Base-by-base conservation (phyloP, 768 basidiomycete genomes). In the Rhodotorula taiwanensis region DNA sequence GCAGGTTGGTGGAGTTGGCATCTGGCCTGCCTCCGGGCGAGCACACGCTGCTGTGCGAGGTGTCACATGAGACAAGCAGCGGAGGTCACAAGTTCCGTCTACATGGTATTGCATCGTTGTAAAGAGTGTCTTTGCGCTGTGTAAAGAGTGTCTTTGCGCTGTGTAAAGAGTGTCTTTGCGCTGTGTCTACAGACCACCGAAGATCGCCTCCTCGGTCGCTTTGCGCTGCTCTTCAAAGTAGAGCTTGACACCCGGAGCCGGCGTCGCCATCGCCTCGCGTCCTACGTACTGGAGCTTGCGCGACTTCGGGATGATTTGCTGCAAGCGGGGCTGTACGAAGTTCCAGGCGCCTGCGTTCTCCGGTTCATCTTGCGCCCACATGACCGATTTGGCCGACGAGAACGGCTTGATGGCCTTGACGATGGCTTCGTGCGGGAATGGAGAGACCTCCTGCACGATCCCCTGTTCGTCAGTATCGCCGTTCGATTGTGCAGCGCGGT, bases 281-380 rank as follows among this genome's bases (percentile, higher is more conserved):
- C 90, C 89, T n/a, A 77, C 72, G 51, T 88, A 72, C 30, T 69
- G 72, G 63, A 59, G 69, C 61, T 71, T n/a, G 65, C 39, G 18
- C 75, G 76, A 64, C 49, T 70, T 75, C 27, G 75, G 74, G 69
- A 89, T 73, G 34, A 89, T 80, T 27, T 67, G 72, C 10, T 77
- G 76, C 58, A 90, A 76, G 68, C 89, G 78, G 3, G 78, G 78
- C 42, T 74, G 75, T 47, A 89, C 86, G 76, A 88, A 86, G 18
- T 77, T 74, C 79, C 81, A 92, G 4, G 86, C 83, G 3, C 91
- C 91, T 75, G 93, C 90, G 73, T 95, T 94, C 73, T 79, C 82
- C 5, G 90, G 85, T 72, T 93, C 91, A 72, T 93, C 91, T 74
- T 95, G 91, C 23, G 88, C 78, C 84, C 87, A 94, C 13, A 81